Conservation (phyloP, 1,139 yeast species). For the Nakaseomyces uthaithaninus region DNA sequence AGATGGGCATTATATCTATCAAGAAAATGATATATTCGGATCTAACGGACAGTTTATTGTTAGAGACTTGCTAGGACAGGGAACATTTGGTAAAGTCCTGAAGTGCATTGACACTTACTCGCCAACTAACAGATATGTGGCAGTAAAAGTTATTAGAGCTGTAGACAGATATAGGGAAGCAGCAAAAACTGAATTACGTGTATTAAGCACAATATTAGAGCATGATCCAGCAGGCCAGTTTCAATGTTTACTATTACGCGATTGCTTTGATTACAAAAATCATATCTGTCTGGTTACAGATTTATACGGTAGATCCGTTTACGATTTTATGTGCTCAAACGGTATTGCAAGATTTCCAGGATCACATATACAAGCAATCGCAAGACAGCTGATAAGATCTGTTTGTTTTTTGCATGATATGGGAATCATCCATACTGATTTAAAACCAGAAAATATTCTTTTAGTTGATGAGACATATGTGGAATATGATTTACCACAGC, state of each 20-base stretch:
- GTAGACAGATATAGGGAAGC: slow-evolving; percentile 78
- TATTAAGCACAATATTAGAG: slow-evolving; percentile 62
- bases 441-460: slow-evolving; percentile 86
- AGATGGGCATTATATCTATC: slow-evolving; percentile 76
- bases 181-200: slow-evolving; percentile 72
- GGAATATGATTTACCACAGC: slow-evolving; percentile 23
- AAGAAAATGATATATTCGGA: slow-evolving; percentile 45
- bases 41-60: slow-evolving; percentile 63
- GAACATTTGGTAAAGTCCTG: slow-evolving; percentile 95
- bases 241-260: slow-evolving; percentile 42
- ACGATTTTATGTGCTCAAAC: slow-evolving; percentile 79
- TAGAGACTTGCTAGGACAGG: slow-evolving; percentile 76
- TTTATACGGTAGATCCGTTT: slow-evolving; percentile 72
- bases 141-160: slow-evolving; percentile 81
- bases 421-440: slow-evolving; percentile 85
- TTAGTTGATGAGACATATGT: slow-evolving; percentile 50
- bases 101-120: slow-evolving; percentile 49
- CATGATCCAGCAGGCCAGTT: slow-evolving; percentile 41
- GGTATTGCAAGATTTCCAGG: slow-evolving; percentile 70
- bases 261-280: slow-evolving; percentile 86
- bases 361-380: slow-evolving; percentile 77
- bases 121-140: slow-evolving; percentile 49
- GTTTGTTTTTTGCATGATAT: slow-evolving; percentile 86
- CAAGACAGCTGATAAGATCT: slow-evolving; percentile 75
- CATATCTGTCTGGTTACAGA: slow-evolving; percentile 94